phyloP scores from a whole-genome alignment of 139 green algal species.

The Trebouxia sp. region DNA sequence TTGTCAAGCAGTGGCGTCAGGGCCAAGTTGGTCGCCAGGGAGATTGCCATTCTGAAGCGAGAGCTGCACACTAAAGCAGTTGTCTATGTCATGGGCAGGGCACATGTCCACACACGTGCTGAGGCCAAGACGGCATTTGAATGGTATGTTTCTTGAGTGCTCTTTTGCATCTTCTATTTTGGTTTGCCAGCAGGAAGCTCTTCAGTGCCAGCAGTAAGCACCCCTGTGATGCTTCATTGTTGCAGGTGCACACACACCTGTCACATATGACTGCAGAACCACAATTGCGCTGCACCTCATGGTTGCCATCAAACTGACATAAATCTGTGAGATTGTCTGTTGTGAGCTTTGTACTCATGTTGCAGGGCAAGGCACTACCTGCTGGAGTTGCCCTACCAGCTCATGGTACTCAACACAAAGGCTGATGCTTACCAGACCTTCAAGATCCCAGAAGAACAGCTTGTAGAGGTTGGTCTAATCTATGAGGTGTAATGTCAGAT shows the following conservation, averaged over 20 bases:
- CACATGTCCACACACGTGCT: not conserved
- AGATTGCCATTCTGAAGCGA: slow-evolving; percentile 21
- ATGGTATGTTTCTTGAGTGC: not conserved
- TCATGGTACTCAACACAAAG: slow-evolving; percentile 29
- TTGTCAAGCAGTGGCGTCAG: too few species aligned
- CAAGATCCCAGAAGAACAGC: slow-evolving; percentile 12
- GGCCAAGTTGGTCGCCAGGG: not conserved
- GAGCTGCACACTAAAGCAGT: slow-evolving; percentile 21
- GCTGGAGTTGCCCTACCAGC: slow-evolving; percentile 30
- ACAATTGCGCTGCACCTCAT: too few species aligned
- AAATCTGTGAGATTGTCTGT: too few species aligned
- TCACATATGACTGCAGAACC: too few species aligned
- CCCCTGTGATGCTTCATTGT: not conserved
- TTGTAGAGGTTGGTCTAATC: slow-evolving; percentile 27
- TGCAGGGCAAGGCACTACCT: slow-evolving; percentile 14
- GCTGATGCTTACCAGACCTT: slow-evolving; percentile 24
- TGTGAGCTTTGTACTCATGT: not conserved
- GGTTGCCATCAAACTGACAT: too few species aligned
- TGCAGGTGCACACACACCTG: too few species aligned
- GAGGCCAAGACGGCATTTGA: slow-evolving; percentile 1
- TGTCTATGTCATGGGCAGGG: slow-evolving; percentile 28
- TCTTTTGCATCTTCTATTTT: too few species aligned
- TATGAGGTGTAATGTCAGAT: slow-evolving; percentile 18
- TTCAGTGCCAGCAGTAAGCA: too few species aligned
- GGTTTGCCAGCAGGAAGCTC: too few species aligned